phyloP scores from a whole-genome alignment of 192 early-diverging fungal genomes.

The Funneliformis mosseae region DNA sequence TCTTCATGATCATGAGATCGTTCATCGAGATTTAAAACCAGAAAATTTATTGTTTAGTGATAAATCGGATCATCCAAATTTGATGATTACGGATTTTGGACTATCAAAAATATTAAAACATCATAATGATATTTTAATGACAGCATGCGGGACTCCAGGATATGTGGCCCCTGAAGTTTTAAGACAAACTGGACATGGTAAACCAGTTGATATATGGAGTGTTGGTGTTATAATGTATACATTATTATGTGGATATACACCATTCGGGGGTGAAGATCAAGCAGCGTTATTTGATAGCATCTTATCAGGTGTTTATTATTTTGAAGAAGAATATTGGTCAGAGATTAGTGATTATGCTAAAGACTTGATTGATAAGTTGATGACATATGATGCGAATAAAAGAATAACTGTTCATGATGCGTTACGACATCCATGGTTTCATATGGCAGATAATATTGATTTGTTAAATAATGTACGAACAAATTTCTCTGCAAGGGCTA shows the following conservation, averaged over 20 bases:
- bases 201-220: slow-evolving; percentile 94
- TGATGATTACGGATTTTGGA: slow-evolving; percentile 92
- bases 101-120: slow-evolving; percentile 70
- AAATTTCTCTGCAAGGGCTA: not conserved
- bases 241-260: slow-evolving; percentile 77
- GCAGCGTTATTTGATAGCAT: slow-evolving; percentile 66
- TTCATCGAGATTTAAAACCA: slow-evolving; percentile 85
- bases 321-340: slow-evolving; percentile 74
- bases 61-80: slow-evolving; percentile 56
- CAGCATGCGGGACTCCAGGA: slow-evolving; percentile 86
- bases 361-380: slow-evolving; percentile 68
- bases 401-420: slow-evolving; percentile 84
- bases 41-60: slow-evolving; percentile 85
- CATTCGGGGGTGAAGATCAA: slow-evolving; percentile 70
- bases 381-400: slow-evolving; percentile 66
- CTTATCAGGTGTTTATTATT: slow-evolving; percentile 67
- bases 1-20: slow-evolving; percentile 84
- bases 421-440: slow-evolving; percentile 81
- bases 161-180: slow-evolving; percentile 90
- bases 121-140: slow-evolving; percentile 79
- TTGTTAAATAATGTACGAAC: not conserved
- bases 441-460: not conserved
- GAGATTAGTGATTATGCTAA: slow-evolving; percentile 73
- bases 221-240: slow-evolving; percentile 92
- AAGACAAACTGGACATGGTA: slow-evolving; percentile 82